These are phyloP conservation scores for Tephrocybe sp. DNA, from an alignment of 768 basidiomycete species.

Conservation along the genomic window DNA sequence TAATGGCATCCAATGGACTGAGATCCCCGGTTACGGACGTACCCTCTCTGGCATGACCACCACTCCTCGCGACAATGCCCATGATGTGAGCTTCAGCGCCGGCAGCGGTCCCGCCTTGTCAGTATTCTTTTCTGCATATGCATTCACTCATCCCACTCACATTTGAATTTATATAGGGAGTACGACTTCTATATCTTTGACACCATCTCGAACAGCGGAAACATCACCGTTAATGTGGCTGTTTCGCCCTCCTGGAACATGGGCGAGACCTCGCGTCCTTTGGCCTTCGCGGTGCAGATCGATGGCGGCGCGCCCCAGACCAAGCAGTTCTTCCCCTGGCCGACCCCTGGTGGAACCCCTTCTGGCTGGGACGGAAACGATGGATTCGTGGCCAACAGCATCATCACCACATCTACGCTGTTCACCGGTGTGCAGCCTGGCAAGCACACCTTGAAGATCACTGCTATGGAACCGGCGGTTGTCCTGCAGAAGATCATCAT, in stretches of 20 bases:
- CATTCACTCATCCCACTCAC: background rate
- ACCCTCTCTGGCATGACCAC: slow-evolving; percentile 62
- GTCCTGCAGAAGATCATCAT: slow-evolving; percentile 63
- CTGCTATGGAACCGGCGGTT: slow-evolving; percentile 57
- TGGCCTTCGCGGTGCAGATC: slow-evolving; percentile 49
- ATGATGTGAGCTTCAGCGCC: slow-evolving; percentile 53
- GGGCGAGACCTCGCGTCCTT: slow-evolving; percentile 44
- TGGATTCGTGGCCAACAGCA: slow-evolving; percentile 53
- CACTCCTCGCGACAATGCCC: slow-evolving; percentile 45
- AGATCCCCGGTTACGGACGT: slow-evolving; percentile 57
- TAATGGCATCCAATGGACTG: slow-evolving; percentile 52
- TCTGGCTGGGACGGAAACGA: slow-evolving; percentile 43
- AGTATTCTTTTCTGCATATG: slow-evolving; percentile 17
- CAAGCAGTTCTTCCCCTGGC: slow-evolving; percentile 43
- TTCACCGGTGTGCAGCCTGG: slow-evolving; percentile 44
- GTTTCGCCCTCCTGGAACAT: slow-evolving; percentile 55
- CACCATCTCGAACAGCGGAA: slow-evolving; percentile 36
- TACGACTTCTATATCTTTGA: slow-evolving; percentile 68
- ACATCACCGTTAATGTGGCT: slow-evolving; percentile 43
- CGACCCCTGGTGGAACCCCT: slow-evolving; percentile 44
- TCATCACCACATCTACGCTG: slow-evolving; percentile 37
- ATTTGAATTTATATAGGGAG: slow-evolving; percentile 32
- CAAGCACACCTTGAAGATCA: slow-evolving; percentile 56
- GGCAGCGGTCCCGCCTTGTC: slow-evolving; percentile 64
- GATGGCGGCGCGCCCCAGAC: slow-evolving; percentile 41